Conservation (phyloP, 1,284 basidiomycete genomes). For the Filobasidium uniguttulatum region DNA sequence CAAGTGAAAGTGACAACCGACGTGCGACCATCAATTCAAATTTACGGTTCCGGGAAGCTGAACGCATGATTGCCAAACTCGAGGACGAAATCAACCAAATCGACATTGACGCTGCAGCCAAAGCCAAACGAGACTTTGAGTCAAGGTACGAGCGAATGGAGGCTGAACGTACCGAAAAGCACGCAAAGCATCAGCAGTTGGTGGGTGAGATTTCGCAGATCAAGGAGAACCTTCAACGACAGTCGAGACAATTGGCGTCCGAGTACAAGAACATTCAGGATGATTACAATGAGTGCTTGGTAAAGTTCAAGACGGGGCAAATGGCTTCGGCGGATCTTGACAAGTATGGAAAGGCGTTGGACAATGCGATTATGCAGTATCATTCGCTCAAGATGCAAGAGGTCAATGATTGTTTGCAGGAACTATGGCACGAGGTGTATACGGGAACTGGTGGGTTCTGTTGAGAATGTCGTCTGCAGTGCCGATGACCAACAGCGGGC, state of each 20-base stretch:
- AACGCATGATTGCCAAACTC: slow-evolving; percentile 51
- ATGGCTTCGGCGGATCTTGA: slow-evolving; percentile 90
- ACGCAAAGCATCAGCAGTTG: slow-evolving; percentile 62
- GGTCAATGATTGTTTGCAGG: slow-evolving; percentile 92
- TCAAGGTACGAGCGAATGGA: slow-evolving; percentile 60
- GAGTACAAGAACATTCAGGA: slow-evolving; percentile 81
- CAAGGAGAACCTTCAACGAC: slow-evolving; percentile 51
- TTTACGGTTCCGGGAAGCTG: slow-evolving; percentile 58
- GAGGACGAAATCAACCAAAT: slow-evolving; percentile 58
- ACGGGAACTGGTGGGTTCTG: slow-evolving; percentile 72
- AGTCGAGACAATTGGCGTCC: slow-evolving; percentile 55
- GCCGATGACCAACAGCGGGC: not conserved
- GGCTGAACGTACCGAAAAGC: slow-evolving; percentile 34
- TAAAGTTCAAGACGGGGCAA: slow-evolving; percentile 93
- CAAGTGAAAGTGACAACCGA: slow-evolving; percentile 50
- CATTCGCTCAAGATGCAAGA: slow-evolving; percentile 99
- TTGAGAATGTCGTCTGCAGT: not conserved
- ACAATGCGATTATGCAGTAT: slow-evolving; percentile 46
- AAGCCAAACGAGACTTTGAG: slow-evolving; percentile 68
- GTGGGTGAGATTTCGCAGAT: slow-evolving; percentile 70
- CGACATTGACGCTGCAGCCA: slow-evolving; percentile 69
- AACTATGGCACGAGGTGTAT: slow-evolving; percentile 97
- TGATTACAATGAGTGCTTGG: slow-evolving; percentile 75
- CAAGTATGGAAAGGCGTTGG: slow-evolving; percentile 90
- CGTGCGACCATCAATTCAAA: slow-evolving; percentile 73